These are phyloP conservation scores for Hypericum perforatum DNA, from an alignment of 345 rosid genomes.

Conservation along the genomic window DNA sequence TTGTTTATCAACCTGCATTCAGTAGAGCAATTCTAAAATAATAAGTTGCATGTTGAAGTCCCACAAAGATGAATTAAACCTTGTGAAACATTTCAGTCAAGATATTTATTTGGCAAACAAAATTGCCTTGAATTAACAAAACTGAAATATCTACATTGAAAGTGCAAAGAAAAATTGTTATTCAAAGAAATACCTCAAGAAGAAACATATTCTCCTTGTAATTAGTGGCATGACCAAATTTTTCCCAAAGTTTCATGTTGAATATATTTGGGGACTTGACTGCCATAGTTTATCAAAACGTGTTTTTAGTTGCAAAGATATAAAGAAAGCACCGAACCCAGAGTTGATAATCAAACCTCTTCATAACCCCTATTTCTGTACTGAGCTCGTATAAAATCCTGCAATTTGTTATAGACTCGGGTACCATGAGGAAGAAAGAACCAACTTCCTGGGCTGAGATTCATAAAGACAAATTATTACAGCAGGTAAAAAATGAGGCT, in stretches of 20 bases:
- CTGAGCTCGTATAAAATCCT: constrained; percentile 62
- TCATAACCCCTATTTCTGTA: constrained; percentile 83
- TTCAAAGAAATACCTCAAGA: constrained; percentile 52
- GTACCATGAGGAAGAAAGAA: constrained; percentile 91
- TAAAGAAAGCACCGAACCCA: constrained; percentile 7
- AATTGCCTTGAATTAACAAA: too few relatives aligned
- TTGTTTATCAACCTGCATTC: constrained; percentile 71
- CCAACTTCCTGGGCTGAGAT: constrained; percentile 96
- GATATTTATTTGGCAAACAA: too few relatives aligned
- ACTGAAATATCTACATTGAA: too few relatives aligned
- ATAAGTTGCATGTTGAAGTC: too few relatives aligned
- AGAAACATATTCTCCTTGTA: constrained; percentile 96
- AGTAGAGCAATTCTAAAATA: constrained; percentile 5
- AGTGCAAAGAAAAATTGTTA: background rate
- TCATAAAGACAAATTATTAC: constrained; percentile 5
- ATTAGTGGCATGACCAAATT: constrained; percentile 90
- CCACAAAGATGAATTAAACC: too few relatives aligned
- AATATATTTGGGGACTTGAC: constrained; percentile 87
- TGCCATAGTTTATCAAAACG: constrained; percentile 27
- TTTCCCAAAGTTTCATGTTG: constrained; percentile 95
- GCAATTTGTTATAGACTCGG: constrained; percentile 73
- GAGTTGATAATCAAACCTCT: constrained; percentile 43
- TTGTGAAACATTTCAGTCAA: too few relatives aligned
- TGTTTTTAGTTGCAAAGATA: constrained; percentile 4
- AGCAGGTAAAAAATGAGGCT: background rate